phyloP scores from a whole-genome alignment of 768 basidiomycete genomes.

The Xanthoconium purpureum region DNA sequence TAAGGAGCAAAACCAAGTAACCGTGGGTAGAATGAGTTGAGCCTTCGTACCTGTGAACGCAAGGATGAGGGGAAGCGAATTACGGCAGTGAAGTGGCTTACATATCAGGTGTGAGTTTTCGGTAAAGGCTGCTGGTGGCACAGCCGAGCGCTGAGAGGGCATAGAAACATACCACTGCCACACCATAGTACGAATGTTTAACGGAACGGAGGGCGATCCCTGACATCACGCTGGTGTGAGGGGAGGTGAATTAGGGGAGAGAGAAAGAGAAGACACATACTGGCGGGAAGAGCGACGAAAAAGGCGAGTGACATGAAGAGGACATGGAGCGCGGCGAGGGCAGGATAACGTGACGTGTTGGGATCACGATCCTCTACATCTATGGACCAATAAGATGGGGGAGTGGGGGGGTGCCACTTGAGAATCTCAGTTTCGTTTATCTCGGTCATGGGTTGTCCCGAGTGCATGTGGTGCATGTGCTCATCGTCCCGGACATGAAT shows the following conservation, averaged over 20 bases:
- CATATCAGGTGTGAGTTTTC: constrained; percentile 80
- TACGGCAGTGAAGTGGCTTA: constrained; percentile 38
- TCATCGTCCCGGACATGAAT: constrained; percentile 29
- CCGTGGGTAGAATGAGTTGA: constrained; percentile 63
- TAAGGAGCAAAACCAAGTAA: constrained; percentile 49
- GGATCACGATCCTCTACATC: constrained; percentile 60
- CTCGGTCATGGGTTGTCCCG: constrained; percentile 48
- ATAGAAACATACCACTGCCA: constrained; percentile 64
- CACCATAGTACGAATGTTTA: constrained; percentile 59
- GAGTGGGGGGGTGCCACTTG: constrained; percentile 62
- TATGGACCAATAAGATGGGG: constrained; percentile 79
- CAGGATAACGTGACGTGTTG: constrained; percentile 51
- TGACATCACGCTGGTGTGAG: constrained; percentile 28
- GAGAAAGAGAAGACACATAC: constrained; percentile 41
- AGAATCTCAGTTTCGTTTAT: constrained; percentile 79
- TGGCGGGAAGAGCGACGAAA: constrained; percentile 76
- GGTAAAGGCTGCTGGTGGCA: constrained; percentile 66
- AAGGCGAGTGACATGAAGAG: constrained; percentile 75
- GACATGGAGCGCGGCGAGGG: constrained; percentile 72
- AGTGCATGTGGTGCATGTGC: constrained; percentile 43
- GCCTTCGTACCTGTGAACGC: constrained; percentile 59
- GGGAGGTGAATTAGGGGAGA: neutral
- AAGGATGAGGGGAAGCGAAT: constrained; percentile 15
- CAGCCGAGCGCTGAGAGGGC: constrained; percentile 59
- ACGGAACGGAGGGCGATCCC: constrained; percentile 80